Evolutionary conservation across 179 eudicot species (phyloP).

Genomic region (Carnegiea gigantea): DNA sequence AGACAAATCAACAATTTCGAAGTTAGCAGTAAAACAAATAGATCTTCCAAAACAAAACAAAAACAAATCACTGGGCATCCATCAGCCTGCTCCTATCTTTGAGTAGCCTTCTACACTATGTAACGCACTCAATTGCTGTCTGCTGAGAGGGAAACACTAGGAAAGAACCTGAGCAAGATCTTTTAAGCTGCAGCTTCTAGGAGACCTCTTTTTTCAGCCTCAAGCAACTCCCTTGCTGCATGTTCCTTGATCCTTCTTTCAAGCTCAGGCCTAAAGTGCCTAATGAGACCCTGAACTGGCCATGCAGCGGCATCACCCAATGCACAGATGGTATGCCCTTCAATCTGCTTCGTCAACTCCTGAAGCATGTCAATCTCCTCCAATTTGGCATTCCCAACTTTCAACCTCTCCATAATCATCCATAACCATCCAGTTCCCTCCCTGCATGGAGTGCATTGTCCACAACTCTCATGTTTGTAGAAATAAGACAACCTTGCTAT

Average conservation of each 20-base stretch:
- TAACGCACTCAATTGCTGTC: neutral
- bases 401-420: slow-evolving; percentile 94
- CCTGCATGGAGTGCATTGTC: slow-evolving; percentile 97
- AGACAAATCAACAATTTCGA: slow-evolving; percentile 23
- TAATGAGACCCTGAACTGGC: slow-evolving; percentile 98
- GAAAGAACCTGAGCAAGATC: slow-evolving; percentile 39
- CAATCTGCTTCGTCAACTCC: slow-evolving; percentile 95
- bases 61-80: slow-evolving; percentile 20
- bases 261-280: slow-evolving; percentile 95
- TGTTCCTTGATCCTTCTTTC: slow-evolving; percentile 89
- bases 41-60: slow-evolving; percentile 20
- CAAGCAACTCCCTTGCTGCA: slow-evolving; percentile 74
- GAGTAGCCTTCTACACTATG: slow-evolving; percentile 21
- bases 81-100: slow-evolving; percentile 20
- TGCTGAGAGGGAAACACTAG: slow-evolving; percentile 17
- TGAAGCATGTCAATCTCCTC: slow-evolving; percentile 99
- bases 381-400: slow-evolving; percentile 88
- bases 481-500: slow-evolving; percentile 96
- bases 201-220: slow-evolving; percentile 66
- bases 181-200: slow-evolving; percentile 65
- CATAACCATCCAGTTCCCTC: slow-evolving; percentile 99
- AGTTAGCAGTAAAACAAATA: slow-evolving; percentile 14
- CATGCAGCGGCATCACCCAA: slow-evolving; percentile 99
- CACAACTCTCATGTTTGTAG: slow-evolving; percentile 99
- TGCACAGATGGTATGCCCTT: slow-evolving; percentile 97